These are phyloP conservation scores for Hypericum perforatum DNA, from an alignment of 345 rosid genomes.

Conservation along the genomic window DNA sequence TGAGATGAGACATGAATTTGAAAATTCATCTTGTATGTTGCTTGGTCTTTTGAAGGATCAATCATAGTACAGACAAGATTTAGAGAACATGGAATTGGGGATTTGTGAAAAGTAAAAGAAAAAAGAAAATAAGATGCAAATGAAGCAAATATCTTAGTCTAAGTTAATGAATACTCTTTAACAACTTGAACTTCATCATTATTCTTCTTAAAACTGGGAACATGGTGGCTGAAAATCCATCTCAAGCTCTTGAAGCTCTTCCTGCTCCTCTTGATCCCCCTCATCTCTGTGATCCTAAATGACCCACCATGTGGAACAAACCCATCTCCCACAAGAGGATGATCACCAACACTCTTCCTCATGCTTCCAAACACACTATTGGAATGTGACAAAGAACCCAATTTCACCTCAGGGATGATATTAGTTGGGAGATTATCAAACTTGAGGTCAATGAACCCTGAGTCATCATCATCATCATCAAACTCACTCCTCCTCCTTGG, in stretches of 20 bases:
- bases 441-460: slow-evolving; percentile 81
- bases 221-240: slow-evolving; percentile 69
- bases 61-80: no score
- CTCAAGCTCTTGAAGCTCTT: slow-evolving; percentile 88
- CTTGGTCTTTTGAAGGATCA: no score
- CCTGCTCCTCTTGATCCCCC: slow-evolving; percentile 60
- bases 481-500: slow-evolving; percentile 73
- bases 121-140: no score
- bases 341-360: slow-evolving; percentile 19
- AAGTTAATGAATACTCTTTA: no score
- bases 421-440: slow-evolving; percentile 35
- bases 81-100: no score
- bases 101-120: no score
- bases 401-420: slow-evolving; percentile 20
- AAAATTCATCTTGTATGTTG: no score
- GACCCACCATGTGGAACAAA: slow-evolving; percentile 33
- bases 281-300: slow-evolving; percentile 51
- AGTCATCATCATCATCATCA: slow-evolving; percentile 50
- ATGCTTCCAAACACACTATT: slow-evolving; percentile 48
- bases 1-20: no score
- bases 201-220: slow-evolving; percentile 22
- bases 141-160: no score
- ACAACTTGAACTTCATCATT: no score
- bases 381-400: slow-evolving; percentile 27
- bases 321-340: slow-evolving; percentile 16